Evolutionary conservation across 2,329 filamentous ascomycete genomes (phyloP).

Genomic region (Aspergillus ruber): DNA sequence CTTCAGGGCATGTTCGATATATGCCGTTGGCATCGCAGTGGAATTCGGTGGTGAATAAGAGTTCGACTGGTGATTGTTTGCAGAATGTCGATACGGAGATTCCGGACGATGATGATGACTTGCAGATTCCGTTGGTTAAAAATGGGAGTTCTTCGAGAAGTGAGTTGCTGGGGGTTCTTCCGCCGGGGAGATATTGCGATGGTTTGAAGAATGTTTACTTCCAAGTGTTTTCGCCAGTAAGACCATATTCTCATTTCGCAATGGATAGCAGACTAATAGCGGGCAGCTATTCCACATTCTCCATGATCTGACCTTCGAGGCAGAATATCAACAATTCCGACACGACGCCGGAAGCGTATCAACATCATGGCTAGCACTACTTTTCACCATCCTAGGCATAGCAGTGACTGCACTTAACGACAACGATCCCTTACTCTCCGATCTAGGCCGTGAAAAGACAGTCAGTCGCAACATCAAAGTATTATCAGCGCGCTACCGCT

Average conservation of each 20-base stretch:
- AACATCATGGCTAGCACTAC: slow-evolving; percentile 33
- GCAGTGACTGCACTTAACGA: slow-evolving; percentile 33
- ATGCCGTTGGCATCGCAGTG: slow-evolving; percentile 27
- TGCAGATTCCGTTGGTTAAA: slow-evolving; percentile 26
- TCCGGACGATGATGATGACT: slow-evolving; percentile 25
- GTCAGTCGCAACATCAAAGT: slow-evolving; percentile 31
- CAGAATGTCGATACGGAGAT: slow-evolving; percentile 20
- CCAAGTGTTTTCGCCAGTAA: slow-evolving; percentile 33
- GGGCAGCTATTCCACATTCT: slow-evolving; percentile 35
- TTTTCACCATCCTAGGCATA: slow-evolving; percentile 35
- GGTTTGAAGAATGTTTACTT: slow-evolving; percentile 32
- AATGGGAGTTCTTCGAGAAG: slow-evolving; percentile 19
- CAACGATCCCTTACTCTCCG: slow-evolving; percentile 29
- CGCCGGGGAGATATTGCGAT: slow-evolving; percentile 31
- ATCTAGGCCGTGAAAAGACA: slow-evolving; percentile 31
- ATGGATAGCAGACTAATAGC: neutral
- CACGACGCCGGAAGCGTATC: slow-evolving; percentile 30
- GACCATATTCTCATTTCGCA: slow-evolving; percentile 2
- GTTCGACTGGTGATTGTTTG: slow-evolving; percentile 19
- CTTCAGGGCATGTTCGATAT: slow-evolving; percentile 32
- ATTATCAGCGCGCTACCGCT: slow-evolving; percentile 32
- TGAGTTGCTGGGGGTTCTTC: slow-evolving; percentile 27
- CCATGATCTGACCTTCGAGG: slow-evolving; percentile 36
- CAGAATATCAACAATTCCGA: slow-evolving; percentile 33
- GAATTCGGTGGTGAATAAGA: slow-evolving; percentile 23